Evolutionary conservation across 2,329 filamentous ascomycete species (phyloP).

Genomic region (Trichoderma sp.): DNA sequence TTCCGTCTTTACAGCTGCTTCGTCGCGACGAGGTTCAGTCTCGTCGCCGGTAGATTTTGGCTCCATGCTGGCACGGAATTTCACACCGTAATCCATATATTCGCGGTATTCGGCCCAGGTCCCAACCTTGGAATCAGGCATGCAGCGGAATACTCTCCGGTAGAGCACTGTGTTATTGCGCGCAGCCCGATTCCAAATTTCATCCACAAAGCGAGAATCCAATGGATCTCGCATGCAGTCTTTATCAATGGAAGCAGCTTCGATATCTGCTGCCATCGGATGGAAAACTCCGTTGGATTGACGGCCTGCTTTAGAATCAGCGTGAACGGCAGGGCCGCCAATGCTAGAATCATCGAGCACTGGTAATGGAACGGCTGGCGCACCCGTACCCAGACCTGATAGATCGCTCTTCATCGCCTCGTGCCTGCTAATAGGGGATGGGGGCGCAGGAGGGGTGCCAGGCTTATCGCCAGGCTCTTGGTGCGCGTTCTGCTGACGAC

Average conservation of each 20-base stretch:
- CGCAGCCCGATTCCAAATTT: conserved; percentile 84
- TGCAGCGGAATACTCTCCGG: conserved; percentile 90
- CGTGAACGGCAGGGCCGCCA: conserved; percentile 67
- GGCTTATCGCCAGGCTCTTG: conserved; percentile 36
- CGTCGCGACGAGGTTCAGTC: conserved; percentile 46
- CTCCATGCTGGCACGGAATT: conserved; percentile 70
- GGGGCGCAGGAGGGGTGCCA: conserved; percentile 56
- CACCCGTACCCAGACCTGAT: conserved; percentile 66
- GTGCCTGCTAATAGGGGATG: conserved; percentile 57
- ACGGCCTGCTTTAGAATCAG: conserved; percentile 53
- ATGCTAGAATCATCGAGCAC: conserved; percentile 78
- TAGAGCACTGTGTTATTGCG: conserved; percentile 96
- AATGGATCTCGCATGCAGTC: conserved; percentile 96
- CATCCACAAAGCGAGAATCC: conserved; percentile 77
- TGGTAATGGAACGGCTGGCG: conserved; percentile 73
- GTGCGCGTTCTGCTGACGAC: conserved; percentile 37
- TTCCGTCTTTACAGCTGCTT: conserved; percentile 39
- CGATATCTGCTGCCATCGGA: conserved; percentile 66
- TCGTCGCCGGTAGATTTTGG: conserved; percentile 56
- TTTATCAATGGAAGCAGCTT: conserved; percentile 72
- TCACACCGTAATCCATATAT: conserved; percentile 73
- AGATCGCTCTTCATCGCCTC: conserved; percentile 53
- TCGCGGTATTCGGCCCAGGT: conserved; percentile 94
- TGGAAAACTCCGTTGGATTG: conserved; percentile 49
- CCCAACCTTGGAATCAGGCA: conserved; percentile 92